Percentiles rank a stretch among this genome's conserved stretches.
These are phyloP conservation scores for Luvunga scandens DNA, from an alignment of 345 rosid genomes.

Conservation along the genomic window DNA sequence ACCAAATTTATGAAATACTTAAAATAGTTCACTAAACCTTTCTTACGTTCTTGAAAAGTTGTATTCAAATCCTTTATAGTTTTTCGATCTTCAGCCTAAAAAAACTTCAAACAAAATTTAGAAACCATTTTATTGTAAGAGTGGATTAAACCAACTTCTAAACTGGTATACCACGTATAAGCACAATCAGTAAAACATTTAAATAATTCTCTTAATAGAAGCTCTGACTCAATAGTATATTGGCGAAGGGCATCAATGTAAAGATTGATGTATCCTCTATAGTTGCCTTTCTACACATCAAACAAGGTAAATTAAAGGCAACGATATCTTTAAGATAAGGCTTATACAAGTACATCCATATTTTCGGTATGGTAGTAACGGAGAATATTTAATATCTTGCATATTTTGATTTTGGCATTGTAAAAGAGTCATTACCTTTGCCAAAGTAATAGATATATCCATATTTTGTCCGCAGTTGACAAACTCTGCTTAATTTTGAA, in stretches of 20 bases:
- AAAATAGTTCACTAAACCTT: too few species aligned
- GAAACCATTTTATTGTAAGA: neutral
- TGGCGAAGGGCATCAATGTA: too few species aligned
- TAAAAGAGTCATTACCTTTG: too few species aligned
- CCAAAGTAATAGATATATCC: rapidly evolving
- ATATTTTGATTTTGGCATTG: rapidly evolving
- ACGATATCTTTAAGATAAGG: rapidly evolving
- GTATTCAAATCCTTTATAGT: neutral
- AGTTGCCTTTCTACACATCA: too few species aligned
- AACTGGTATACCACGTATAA: neutral
- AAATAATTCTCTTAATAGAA: neutral
- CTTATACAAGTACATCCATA: too few species aligned
- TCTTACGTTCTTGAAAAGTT: too few species aligned
- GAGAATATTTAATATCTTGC: too few species aligned
- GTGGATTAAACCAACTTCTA: neutral
- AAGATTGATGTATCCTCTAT: rapidly evolving
- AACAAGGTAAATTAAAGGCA: too few species aligned
- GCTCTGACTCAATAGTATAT: too few species aligned
- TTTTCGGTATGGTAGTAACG: too few species aligned
- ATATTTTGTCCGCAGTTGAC: too few species aligned
- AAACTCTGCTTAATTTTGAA: too few species aligned
- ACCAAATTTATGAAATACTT: neutral
- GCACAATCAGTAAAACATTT: neutral
- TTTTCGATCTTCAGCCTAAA: neutral
- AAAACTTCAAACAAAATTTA: neutral